phyloP scores from a whole-genome alignment of 1,284 basidiomycete species.

The Cryptococcus sp. region DNA sequence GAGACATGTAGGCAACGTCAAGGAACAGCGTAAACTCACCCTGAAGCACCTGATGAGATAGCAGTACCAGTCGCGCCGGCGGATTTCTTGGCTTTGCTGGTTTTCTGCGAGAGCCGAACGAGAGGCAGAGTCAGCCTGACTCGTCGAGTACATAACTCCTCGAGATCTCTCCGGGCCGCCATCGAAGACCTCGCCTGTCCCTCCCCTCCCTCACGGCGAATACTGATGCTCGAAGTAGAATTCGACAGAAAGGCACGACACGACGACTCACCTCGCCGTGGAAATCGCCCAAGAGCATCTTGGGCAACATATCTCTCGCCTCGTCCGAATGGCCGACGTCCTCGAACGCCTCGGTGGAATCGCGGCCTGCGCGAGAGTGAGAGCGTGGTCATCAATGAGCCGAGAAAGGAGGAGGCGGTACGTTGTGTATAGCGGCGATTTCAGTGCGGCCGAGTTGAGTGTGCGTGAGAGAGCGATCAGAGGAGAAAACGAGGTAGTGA shows the following conservation, averaged over 20 bases:
- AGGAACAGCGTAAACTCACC: conserved; percentile 5
- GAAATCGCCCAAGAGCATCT: conserved; percentile 76
- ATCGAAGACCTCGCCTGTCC: too few species aligned
- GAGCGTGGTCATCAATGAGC: not conserved
- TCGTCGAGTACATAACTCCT: too few species aligned
- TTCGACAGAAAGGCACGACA: too few species aligned
- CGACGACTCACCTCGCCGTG: conserved; percentile 59
- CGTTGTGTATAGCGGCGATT: not conserved
- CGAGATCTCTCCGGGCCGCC: too few species aligned
- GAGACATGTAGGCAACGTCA: too few species aligned
- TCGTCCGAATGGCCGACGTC: conserved; percentile 99
- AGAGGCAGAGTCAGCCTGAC: too few species aligned
- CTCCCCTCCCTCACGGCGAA: too few species aligned
- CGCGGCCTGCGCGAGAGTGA: conserved; percentile 59
- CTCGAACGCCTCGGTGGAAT: conserved; percentile 98
- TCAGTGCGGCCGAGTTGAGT: too few species aligned
- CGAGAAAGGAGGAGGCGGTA: not conserved
- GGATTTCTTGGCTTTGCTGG: conserved; percentile 26
- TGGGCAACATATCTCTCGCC: conserved; percentile 81
- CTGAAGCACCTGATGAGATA: conserved; percentile 9
- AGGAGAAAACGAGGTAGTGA: not conserved
- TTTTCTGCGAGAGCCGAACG: conserved; percentile 8
- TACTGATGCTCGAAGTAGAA: too few species aligned
- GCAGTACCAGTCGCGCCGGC: conserved; percentile 19
- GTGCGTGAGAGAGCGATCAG: not conserved